Base-by-base conservation (phyloP, 352 stramenopile genomes). In the Phytophthora parvispora region DNA sequence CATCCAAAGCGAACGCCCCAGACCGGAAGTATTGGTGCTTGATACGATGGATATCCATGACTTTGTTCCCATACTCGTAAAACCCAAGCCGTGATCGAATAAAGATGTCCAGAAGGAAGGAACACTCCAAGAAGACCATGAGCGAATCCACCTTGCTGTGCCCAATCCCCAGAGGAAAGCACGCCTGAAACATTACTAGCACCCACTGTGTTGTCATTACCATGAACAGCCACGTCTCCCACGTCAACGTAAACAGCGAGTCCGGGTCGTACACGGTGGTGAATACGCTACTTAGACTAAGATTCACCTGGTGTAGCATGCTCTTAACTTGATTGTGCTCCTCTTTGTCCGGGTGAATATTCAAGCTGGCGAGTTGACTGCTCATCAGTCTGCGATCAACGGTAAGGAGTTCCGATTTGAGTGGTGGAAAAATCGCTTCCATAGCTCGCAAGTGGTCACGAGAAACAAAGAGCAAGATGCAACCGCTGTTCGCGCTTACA, bases 401-500 rank as follows among this genome's bases (percentile, higher is more conserved):
- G 2, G 24, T 20, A 15, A 53, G 24, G 3, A 53, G 24, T 9
- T 53, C 47, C 13, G 15, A 6, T 22, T 32, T 32, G 5, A 53
- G 6, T 15, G 25, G 12, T 20, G 47, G 47, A 22, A 53, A 53
- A 34, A 53, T 53, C 2, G 13, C 13, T 25, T 53, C 47, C 47
- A 53, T 53, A 16, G 47, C 47, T 24, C 18, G 24, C 24, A 53
- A 16, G 2, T 34, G 47, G 4, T 53, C 47, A 15, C 47, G 24
- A 22, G 47, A 53, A 20, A 53, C 24, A 34, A 53, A 53, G 1
- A 53, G 6, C 3, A 53, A 6, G 3, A 53, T 22, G 13, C 47
- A 53, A 15, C 47, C 47, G 4, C 47, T 53, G 16, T 22, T 34
- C 2, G 47, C 47, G 16, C 42, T 83, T 45, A 85, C 69, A 28